phyloP scores from a whole-genome alignment of 345 rosid genomes.

The Fremontodendron californicum region DNA sequence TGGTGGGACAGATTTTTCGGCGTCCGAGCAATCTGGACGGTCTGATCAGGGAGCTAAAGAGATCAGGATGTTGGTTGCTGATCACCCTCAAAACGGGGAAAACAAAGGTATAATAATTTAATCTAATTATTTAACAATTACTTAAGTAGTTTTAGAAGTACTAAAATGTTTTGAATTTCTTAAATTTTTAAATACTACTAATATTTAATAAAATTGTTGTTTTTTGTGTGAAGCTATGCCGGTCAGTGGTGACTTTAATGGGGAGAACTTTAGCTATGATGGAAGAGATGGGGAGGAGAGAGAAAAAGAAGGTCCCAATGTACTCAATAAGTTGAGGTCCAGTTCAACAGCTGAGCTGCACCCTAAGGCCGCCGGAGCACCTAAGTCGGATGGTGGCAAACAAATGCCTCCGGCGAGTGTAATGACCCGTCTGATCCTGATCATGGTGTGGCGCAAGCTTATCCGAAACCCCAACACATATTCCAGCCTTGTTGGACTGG shows the following conservation, averaged over 20 bases:
- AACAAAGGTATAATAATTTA: slow-evolving; percentile 43
- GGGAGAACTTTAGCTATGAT: slow-evolving; percentile 47
- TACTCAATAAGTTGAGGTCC: slow-evolving; percentile 49
- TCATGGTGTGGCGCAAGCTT: slow-evolving; percentile 98
- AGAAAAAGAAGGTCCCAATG: slow-evolving; percentile 45
- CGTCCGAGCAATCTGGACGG: slow-evolving; percentile 66
- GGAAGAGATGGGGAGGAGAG: slow-evolving; percentile 55
- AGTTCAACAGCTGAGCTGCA: slow-evolving; percentile 61
- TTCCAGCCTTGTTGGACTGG: slow-evolving; percentile 85
- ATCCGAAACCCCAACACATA: slow-evolving; percentile 95
- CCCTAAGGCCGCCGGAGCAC: slow-evolving; percentile 37
- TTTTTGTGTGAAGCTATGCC: slow-evolving; percentile 31
- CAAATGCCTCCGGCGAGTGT: slow-evolving; percentile 94
- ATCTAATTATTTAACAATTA: neutral
- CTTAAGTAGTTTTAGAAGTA: neutral
- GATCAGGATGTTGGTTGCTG: slow-evolving; percentile 83
- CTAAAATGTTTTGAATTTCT: neutral
- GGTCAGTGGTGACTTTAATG: slow-evolving; percentile 43
- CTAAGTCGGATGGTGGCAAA: slow-evolving; percentile 28
- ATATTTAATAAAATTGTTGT: neutral
- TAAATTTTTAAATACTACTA: neutral
- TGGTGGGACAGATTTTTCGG: slow-evolving; percentile 53
- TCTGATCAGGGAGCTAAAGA: slow-evolving; percentile 88
- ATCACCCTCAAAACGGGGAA: slow-evolving; percentile 67
- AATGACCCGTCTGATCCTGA: slow-evolving; percentile 86